Conservation (phyloP, 2,329 filamentous ascomycete species). For the Penicillium palitans region DNA sequence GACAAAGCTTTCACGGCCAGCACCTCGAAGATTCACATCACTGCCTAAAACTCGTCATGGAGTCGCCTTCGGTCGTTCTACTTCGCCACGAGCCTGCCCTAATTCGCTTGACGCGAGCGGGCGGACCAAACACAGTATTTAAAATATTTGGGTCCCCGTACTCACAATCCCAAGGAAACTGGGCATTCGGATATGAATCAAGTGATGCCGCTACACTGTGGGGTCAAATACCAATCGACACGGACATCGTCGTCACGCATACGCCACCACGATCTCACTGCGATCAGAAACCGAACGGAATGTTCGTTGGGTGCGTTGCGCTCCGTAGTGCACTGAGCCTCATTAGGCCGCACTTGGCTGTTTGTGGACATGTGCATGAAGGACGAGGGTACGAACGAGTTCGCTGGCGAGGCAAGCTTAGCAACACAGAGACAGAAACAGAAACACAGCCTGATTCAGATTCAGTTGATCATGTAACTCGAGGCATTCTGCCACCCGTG, state of each 20-base stretch:
- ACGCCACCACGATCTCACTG: constrained; percentile 54
- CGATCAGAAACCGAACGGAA: constrained; percentile 41
- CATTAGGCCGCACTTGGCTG: constrained; percentile 52
- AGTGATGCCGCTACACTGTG: constrained; percentile 48
- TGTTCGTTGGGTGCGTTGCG: constrained; percentile 50
- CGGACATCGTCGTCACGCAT: constrained; percentile 59
- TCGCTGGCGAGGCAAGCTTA: constrained; percentile 42
- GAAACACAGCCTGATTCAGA: neutral
- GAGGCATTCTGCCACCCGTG: constrained; percentile 40
- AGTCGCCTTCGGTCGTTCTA: constrained; percentile 50
- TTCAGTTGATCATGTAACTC: constrained; percentile 16
- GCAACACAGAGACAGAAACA: neutral
- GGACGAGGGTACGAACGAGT: constrained; percentile 56
- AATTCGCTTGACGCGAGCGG: constrained; percentile 46
- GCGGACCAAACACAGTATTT: constrained; percentile 52
- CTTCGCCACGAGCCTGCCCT: constrained; percentile 51
- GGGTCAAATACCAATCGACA: constrained; percentile 51
- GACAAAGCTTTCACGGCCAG: constrained; percentile 47
- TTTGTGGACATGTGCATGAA: constrained; percentile 63
- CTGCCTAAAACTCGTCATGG: constrained; percentile 47
- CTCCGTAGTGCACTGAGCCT: constrained; percentile 48
- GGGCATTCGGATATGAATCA: constrained; percentile 58
- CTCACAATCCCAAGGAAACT: constrained; percentile 49
- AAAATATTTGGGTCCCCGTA: constrained; percentile 61
- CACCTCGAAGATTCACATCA: constrained; percentile 45